A percentile compares a stretch with the other conserved stretches of the same genome.
Conservation (phyloP, 345 rosid species). For the Populus davidiana region DNA sequence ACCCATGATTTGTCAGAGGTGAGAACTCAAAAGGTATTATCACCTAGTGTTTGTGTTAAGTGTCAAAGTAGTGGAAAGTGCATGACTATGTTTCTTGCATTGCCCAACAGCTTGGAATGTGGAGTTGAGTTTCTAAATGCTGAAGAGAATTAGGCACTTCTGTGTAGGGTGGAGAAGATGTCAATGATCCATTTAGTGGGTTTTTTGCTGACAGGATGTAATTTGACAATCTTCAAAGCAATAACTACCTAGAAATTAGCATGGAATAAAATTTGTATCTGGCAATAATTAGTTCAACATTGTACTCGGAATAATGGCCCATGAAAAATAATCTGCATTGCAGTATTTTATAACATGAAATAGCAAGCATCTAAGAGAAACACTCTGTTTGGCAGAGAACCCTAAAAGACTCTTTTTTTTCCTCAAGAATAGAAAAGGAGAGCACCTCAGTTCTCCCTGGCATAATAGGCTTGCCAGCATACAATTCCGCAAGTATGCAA, state of each 20-base stretch:
- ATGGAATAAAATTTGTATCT: neutral
- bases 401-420: neutral
- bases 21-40: neutral
- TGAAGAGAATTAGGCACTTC: neutral
- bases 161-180: neutral
- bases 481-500: slow-evolving; percentile 91
- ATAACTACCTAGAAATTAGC: neutral
- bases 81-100: neutral
- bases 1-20: neutral
- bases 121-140: neutral
- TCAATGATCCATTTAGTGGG: too few relatives aligned
- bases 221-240: neutral
- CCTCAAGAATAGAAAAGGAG: neutral
- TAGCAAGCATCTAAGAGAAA: neutral
- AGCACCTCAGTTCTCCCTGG: slow-evolving; percentile 99
- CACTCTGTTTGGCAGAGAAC: neutral
- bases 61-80: neutral
- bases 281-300: neutral
- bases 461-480: slow-evolving; percentile 99
- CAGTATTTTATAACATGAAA: neutral
- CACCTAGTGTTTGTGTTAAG: neutral
- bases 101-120: neutral
- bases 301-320: neutral
- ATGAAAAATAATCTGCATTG: neutral
- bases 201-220: neutral